phyloP scores from a whole-genome alignment of 164 flowering plant genomes.

The Akebia trifoliata region DNA sequence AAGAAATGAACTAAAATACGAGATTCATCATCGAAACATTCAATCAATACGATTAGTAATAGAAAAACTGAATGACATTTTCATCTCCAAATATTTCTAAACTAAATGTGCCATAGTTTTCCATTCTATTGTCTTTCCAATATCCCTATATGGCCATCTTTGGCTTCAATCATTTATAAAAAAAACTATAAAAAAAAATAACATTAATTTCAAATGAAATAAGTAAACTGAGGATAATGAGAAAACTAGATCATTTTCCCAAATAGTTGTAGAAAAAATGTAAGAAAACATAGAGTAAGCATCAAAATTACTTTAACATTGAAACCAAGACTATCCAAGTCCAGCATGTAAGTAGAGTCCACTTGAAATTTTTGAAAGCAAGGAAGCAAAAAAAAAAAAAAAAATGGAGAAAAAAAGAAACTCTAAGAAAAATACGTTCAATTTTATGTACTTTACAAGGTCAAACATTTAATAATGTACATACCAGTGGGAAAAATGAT shows the following conservation, averaged over 20 bases:
- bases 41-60: too few species aligned
- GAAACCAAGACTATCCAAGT: conserved; percentile 89
- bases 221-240: not conserved
- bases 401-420: not conserved
- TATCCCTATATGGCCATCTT: too few species aligned
- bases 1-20: too few species aligned
- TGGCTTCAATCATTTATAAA: too few species aligned
- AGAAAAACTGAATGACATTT: too few species aligned
- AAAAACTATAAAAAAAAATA: too few species aligned
- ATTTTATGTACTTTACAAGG: not conserved
- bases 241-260: not conserved
- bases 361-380: conserved; percentile 41
- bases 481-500: not conserved
- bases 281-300: not conserved
- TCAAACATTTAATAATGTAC: conserved; percentile 3
- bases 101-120: too few species aligned
- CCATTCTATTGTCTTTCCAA: too few species aligned
- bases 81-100: too few species aligned
- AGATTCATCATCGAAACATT: too few species aligned
- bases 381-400: not conserved
- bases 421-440: not conserved
- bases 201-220: too few species aligned
- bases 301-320: conserved; percentile 65
- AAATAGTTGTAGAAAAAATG: not conserved
- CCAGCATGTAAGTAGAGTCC: conserved; percentile 80